Evolutionary conservation across 148 eudicot species (phyloP), one percentile per base, ranked within the genome.

Genomic region (Dysphania ambrosioides): DNA sequence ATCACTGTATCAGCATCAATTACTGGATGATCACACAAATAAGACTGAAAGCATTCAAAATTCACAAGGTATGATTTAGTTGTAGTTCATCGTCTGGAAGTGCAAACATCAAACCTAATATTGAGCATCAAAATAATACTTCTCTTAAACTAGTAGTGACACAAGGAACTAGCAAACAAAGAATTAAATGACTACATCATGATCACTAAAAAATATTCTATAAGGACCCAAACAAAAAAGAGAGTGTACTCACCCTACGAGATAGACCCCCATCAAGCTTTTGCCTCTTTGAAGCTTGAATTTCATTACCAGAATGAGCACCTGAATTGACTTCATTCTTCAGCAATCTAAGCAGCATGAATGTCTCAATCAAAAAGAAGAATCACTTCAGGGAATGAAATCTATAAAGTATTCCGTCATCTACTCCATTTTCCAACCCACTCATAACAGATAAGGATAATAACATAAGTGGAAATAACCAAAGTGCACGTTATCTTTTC

Each of bases 281-380:
- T 87, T 91, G 98, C 77, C 98, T 86, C 86, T 94, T 94, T 36
- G 98, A 84, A 83, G 98, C 95, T 87, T 94, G 98, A 71, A 42
- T 83, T 82, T 94, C 98, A 31, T 82, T 75, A 23, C 76, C 90
- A 73, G 72, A 72, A 70, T 81, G 83, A 75, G 69, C 62, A 72
- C 31, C 77, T 44, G 73, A 75, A 59, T 44, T 69, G 72, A 76
- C 82, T 60, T 77, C 73, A 34, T 61, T 72, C 66, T 64, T 86
- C 60, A 76, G 83, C 32, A 77, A 66, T 73, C 70, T 79, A 24
- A 64, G 63, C 38, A 83, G 51, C 89, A 93, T 83, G 78, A 38
- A 26, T 71, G 0, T 35, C 51, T 35, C 38, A 67, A 34, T 55
- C 41, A 53, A 66, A 38, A 51, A 44, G 31, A 11, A 32, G 21